Evolutionary conservation across 306 rosid genomes (phyloP), one percentile per base, ranked within the genome.

Genomic region (Quercus bicolor): DNA sequence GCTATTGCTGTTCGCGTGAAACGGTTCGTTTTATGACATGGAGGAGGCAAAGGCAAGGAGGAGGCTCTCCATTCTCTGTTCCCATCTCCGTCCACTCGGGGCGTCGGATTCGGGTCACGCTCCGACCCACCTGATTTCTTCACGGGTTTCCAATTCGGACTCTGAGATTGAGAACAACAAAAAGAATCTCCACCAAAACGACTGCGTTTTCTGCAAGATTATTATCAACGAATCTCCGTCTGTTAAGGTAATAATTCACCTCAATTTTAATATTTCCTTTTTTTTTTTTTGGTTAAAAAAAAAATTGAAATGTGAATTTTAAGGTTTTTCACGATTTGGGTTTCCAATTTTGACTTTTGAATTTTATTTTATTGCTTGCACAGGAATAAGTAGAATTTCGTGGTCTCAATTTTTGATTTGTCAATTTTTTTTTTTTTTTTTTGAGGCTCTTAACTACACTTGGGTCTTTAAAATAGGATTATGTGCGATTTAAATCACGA

Each of bases 141-240:
- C 70, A 6, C 73, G 4, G 23, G 21, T 82, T 24, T 79, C 75
- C 66, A 20, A 5, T 73, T 87, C 86, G 70, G 24, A 10, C 43
- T 88, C 81, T 33, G 59, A 79, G 34, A 74, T 87, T n/a, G 28
- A 51, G 66, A 48, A 82, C 26, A 12, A 57, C 14, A 37, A 73
- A 20, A 80, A 56, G 52, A 75, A 66, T 40, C 45, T 40, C 78
- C 77, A 29, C 45, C 74, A 19, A 69, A 62, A 79, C 48, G 90
- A 77, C 74, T 94, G 98, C 79, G 85, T 94, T 85, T 92, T 94
- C 86, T 94, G 98, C 75, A 89, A 81, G 81, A 92, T 94, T 66
- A 65, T 92, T 28, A 87, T 84, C 53, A 97, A 95, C 3, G 86
- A 88, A 74, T 81, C 87, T 37, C 94, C 90, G n/a, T 87, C 98